Percentiles rank a stretch among this genome's conserved stretches.
phyloP scores from a whole-genome alignment of 75 land plant species.

The Larix kaempferi region DNA sequence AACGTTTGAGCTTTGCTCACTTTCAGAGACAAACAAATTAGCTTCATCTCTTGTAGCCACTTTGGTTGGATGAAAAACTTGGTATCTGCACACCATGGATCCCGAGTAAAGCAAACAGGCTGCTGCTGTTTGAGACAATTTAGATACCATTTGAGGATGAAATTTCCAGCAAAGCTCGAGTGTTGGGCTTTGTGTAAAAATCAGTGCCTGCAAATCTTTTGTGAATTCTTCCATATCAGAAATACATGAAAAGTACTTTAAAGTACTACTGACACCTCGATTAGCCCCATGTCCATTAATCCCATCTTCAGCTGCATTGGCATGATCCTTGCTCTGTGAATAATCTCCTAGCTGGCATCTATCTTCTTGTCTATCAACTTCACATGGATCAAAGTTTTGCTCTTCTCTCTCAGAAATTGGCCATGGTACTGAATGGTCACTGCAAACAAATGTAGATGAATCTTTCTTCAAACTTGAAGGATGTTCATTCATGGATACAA shows the following conservation, averaged over 20 bases:
- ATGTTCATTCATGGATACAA: slow-evolving; percentile 7
- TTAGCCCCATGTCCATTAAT: not conserved
- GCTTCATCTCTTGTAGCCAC: slow-evolving; percentile 14
- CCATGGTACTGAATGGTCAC: not conserved
- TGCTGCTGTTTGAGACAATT: slow-evolving; percentile 37
- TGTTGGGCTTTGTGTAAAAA: slow-evolving; percentile 40
- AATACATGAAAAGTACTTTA: slow-evolving; percentile 8
- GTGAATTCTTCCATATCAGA: slow-evolving; percentile 43
- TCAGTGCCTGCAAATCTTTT: slow-evolving; percentile 29
- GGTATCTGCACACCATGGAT: slow-evolving; percentile 21
- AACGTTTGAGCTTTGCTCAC: slow-evolving; percentile 11
- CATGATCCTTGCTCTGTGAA: not conserved
- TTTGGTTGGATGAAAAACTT: not conserved
- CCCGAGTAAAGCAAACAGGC: slow-evolving; percentile 46
- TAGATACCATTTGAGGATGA: slow-evolving; percentile 65
- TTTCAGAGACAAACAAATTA: not conserved
- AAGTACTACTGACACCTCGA: not conserved
- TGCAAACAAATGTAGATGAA: not conserved
- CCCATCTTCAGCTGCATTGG: not conserved
- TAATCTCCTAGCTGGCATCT: not conserved
- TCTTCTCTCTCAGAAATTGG: not conserved
- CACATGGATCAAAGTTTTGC: not conserved
- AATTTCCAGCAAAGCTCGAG: slow-evolving; percentile 72
- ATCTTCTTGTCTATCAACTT: not conserved
- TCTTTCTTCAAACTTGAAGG: not conserved